Evolutionary conservation across 2,329 filamentous ascomycete genomes (phyloP), one percentile per base, ranked within the genome.

Genomic region (Fusarium concolor): DNA sequence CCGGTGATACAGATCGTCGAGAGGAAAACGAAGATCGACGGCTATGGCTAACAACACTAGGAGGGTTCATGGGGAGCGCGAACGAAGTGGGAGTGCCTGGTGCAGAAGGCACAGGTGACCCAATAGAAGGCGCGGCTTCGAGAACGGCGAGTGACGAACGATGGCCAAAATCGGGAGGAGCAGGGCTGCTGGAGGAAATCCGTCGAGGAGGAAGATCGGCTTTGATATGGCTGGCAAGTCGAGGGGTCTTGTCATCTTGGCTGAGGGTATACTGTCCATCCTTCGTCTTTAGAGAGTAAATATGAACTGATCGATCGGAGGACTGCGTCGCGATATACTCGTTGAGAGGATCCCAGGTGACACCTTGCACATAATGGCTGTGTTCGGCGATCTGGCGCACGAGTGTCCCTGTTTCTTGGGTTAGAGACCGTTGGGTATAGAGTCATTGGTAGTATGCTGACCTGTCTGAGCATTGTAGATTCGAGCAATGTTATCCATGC

Each of bases 281-380:
- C 76, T 98, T 99, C 22, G 92, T 97, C 82, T 93, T 97, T 67
- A 99, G 83, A 1, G 92, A 95, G 82, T 99, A 99, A 71, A 99
- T 96, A 79, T 99, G 96, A 15, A 98, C 95, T 3, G 96, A 97
- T 76, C 96, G 91, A 81, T 99, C 96, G 7, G 96, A 99, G 9
- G 96, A 99, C 77, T 99, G 96, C 2, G 96, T 99, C 37, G 96
- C 96, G 62, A 99, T 94, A 78, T 94, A 99, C 81, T 99, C 96
- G 81, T 98, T 98, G 56, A 97, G 82, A 24, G 96, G 96, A 81
- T 99, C 96, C 96, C 96, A 99, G 6, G 96, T 92, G 10, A 99
- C 96, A 46, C 96, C 96, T 81, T 99, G 96, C 18, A 99, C 96
- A 78, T 97, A 99, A 79, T 99, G 96, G 75, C 93, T 97, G 80